Evolutionary conservation across 139 green algal genomes (phyloP).

Genomic region (Limnomonas spitsbergensis): DNA sequence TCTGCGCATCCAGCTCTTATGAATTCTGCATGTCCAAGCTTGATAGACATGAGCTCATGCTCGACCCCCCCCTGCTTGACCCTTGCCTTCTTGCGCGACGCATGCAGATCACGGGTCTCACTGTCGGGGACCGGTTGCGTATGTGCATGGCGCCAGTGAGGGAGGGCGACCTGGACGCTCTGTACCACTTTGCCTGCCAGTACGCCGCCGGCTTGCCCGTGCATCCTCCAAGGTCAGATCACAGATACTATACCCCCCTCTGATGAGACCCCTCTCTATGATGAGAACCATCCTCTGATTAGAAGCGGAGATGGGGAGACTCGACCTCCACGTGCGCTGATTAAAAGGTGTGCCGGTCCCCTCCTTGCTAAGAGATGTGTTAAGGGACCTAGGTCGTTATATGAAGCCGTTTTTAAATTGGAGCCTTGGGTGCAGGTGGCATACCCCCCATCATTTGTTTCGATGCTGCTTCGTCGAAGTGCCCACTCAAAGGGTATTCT

Average conservation of each 20-base stretch:
- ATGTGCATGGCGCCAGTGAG: constrained; percentile 52
- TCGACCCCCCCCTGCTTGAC: not conserved
- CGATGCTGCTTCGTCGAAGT: too few species aligned
- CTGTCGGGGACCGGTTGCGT: constrained; percentile 46
- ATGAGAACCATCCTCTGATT: not conserved
- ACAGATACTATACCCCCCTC: not conserved
- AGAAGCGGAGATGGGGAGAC: not conserved
- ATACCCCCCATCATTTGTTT: too few species aligned
- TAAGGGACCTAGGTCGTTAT: too few species aligned
- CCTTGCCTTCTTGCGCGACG: too few species aligned
- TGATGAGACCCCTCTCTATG: not conserved
- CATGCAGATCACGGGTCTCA: constrained; percentile 42
- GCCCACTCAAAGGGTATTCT: too few species aligned
- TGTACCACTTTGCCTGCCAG: constrained; percentile 2
- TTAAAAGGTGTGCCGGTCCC: not conserved
- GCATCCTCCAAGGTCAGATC: not conserved
- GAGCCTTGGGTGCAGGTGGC: too few species aligned
- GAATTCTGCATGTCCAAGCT: too few species aligned
- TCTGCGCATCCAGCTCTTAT: too few species aligned
- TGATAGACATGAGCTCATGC: not conserved
- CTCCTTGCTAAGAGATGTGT: not conserved
- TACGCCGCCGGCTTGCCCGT: not conserved
- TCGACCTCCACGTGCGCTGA: not conserved
- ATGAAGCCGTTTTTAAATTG: too few species aligned
- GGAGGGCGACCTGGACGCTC: constrained; percentile 14